These are phyloP conservation scores for Cutaneotrichosporon sp. DNA, from an alignment of 1,284 basidiomycete genomes.

Conservation along the genomic window DNA sequence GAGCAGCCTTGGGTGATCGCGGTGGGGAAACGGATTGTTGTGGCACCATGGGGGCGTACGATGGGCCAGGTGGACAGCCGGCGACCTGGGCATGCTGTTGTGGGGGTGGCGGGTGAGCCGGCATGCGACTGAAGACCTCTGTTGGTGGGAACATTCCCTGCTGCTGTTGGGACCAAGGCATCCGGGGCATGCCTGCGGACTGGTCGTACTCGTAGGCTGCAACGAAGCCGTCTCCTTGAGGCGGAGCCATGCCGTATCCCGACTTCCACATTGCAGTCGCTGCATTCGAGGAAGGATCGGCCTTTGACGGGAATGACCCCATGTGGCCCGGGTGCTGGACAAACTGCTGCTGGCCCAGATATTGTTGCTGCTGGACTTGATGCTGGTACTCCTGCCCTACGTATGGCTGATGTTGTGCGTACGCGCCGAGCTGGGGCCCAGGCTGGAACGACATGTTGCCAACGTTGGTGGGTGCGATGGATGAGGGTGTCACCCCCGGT, in stretches of 20 bases:
- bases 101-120: neutral
- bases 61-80: neutral
- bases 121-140: conserved; percentile 5
- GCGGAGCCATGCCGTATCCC: neutral
- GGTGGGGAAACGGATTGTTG: neutral
- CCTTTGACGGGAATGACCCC: neutral
- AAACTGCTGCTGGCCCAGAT: neutral
- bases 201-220: neutral
- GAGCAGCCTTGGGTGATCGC: conserved; percentile 1
- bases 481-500: conserved; percentile 10
- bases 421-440: neutral
- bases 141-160: conserved; percentile 10
- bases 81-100: neutral
- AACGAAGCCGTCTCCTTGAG: neutral
- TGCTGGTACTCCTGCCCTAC: neutral
- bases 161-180: neutral
- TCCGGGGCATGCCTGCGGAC: neutral
- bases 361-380: neutral
- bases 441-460: neutral
- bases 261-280: neutral
- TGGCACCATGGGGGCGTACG: neutral
- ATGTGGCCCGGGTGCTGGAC: neutral
- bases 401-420: conserved; percentile 1
- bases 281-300: neutral
- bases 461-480: neutral